Base-by-base conservation (phyloP, 768 basidiomycete species). In the Tylopilus intermedius region DNA sequence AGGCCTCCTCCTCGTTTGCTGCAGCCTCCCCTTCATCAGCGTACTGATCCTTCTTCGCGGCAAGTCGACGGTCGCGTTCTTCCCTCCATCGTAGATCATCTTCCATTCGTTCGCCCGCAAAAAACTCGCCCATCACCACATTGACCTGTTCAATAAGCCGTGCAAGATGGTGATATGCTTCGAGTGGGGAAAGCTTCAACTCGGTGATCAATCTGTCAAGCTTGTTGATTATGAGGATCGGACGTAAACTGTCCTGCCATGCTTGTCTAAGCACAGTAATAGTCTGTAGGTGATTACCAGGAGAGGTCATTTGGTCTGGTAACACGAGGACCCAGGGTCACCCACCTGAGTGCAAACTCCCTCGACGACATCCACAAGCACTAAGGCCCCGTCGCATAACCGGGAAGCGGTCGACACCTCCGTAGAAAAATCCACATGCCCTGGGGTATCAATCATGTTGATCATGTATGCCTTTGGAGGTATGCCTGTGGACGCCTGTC, bases 361-460 rank as follows among this genome's bases (percentile, higher is more conserved):
- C 72, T 98, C 96, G 1, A 97, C 92, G 2, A 90, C 93, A 67
- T 99, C 96, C 1, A 99, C 93, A 5, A 99, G 74, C 38, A 99
- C 89, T 6, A 99, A 78, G 2, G 95, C 93, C 13, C 96, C 96
- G 70, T 98, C 96, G 60, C 94, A 96, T 24, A 99, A 66, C 45
- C 94, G 76, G 11, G 94, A 90, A 21, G 95, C 94, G 1, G 92
- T 90, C 1, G 94, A 97, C 0, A 99, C 96, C 67, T 98, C 96
- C 50, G 87, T 93, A 0, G 94, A 94, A 61, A 99, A 99, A 69
- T 98, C 96, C 22, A 99, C 95, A 72, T 99, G 96, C 4, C 96
- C 96, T 14, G 96, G 96, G 0, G 96, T 98, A 69, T 99, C 96
- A 57, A 99, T 95, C 79, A 98, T 86, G 66, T 96, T 97, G 49